Percentiles rank a stretch among this genome's conserved stretches.
Conservation (phyloP, 768 basidiomycete species). For the Phaeolepiota aurea region DNA sequence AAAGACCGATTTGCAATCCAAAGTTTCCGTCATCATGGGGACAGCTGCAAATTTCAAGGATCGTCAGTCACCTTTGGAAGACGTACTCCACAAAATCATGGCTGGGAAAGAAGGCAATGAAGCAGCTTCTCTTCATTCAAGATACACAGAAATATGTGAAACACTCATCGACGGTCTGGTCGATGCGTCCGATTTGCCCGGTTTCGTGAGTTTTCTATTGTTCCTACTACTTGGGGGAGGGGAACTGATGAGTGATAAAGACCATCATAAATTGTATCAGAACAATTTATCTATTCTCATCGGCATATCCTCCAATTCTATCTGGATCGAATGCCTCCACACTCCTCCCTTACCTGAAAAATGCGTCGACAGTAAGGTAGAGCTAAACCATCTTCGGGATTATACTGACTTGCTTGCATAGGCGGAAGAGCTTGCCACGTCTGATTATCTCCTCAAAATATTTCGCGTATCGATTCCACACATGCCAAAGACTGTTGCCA, state of each 20-base stretch:
- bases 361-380: slow-evolving; percentile 57
- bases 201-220: slow-evolving; percentile 53
- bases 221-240: too few relatives aligned
- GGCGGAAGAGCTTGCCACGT: slow-evolving; percentile 77
- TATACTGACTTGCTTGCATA: slow-evolving; percentile 18
- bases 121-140: slow-evolving; percentile 43
- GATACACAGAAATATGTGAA: slow-evolving; percentile 80
- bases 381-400: too few relatives aligned
- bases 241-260: too few relatives aligned
- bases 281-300: slow-evolving; percentile 76
- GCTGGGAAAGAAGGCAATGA: slow-evolving; percentile 57
- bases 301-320: slow-evolving; percentile 79
- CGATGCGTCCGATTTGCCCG: slow-evolving; percentile 73
- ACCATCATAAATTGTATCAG: slow-evolving; percentile 78
- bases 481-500: slow-evolving; percentile 84
- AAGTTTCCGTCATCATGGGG: slow-evolving; percentile 79
- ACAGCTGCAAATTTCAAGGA: slow-evolving; percentile 79
- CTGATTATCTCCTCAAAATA: slow-evolving; percentile 83
- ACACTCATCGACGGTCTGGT: slow-evolving; percentile 82
- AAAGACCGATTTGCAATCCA: slow-evolving; percentile 48
- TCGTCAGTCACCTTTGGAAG: slow-evolving; percentile 76
- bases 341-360: slow-evolving; percentile 86
- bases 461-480: slow-evolving; percentile 79
- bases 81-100: slow-evolving; percentile 78
- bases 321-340: slow-evolving; percentile 78